These are phyloP conservation scores for Lactarius hatsudake DNA, from an alignment of 768 basidiomycete species.

Conservation along the genomic window DNA sequence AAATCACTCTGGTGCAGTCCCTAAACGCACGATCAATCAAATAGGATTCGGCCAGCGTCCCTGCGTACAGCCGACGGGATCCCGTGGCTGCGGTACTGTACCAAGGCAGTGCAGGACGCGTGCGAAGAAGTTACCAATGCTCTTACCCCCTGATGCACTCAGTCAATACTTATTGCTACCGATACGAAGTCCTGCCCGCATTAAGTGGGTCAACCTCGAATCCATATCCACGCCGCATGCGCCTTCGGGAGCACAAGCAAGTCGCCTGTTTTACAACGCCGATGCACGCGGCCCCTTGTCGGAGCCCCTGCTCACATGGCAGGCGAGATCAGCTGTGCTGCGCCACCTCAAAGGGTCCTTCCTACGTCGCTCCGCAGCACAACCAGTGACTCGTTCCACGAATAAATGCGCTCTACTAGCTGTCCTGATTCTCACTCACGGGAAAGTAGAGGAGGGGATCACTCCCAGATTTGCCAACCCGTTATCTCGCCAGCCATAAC, in stretches of 20 bases:
- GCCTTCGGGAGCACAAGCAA: not conserved
- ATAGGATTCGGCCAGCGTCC: not conserved
- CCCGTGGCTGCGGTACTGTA: not conserved
- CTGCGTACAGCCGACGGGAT: not conserved
- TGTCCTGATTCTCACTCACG: not conserved
- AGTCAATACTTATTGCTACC: not conserved
- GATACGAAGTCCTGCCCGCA: not conserved
- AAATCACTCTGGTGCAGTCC: not conserved
- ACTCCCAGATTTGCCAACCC: not conserved
- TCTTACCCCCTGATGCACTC: slow-evolving; percentile 1
- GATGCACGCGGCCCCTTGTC: not conserved
- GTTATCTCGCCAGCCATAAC: not conserved
- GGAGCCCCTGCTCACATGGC: not conserved
- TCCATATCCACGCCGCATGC: not conserved
- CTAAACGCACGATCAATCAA: not conserved
- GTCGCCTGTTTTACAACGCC: not conserved
- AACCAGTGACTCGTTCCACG: not conserved
- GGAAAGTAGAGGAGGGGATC: not conserved
- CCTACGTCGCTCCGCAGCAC: not conserved
- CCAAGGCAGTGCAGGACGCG: not conserved
- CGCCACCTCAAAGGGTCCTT: not conserved
- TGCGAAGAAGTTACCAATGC: not conserved
- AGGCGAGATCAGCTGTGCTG: not conserved
- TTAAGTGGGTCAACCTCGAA: not conserved
- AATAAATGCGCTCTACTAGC: not conserved